A percentile compares a stretch with the other conserved stretches of the same genome.
These are phyloP conservation scores for Beauveria caledonica DNA, from an alignment of 2,329 filamentous ascomycete genomes.

Conservation along the genomic window DNA sequence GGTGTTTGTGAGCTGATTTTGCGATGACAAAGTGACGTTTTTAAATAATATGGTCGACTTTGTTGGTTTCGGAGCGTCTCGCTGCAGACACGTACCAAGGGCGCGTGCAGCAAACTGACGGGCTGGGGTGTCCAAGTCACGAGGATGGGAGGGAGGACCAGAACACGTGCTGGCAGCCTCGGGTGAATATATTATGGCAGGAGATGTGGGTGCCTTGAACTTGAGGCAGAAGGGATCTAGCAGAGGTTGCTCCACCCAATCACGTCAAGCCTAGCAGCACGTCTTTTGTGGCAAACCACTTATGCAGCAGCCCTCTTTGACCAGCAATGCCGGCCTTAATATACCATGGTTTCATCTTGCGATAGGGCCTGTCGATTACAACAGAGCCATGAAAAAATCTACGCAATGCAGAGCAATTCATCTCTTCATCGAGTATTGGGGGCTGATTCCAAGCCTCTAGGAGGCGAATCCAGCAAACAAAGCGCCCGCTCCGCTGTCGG, in stretches of 20 bases:
- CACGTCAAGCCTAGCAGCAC: neutral
- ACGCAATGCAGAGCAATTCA: too few species aligned
- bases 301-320: neutral
- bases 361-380: too few species aligned
- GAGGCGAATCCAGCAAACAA: neutral
- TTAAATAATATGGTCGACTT: conserved; percentile 13
- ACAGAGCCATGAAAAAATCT: too few species aligned
- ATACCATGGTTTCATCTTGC: neutral
- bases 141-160: conserved; percentile 27
- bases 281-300: neutral
- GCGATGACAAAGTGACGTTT: neutral
- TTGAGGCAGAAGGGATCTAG: neutral
- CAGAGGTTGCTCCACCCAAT: neutral
- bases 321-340: neutral
- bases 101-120: conserved; percentile 6
- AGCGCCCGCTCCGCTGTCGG: neutral
- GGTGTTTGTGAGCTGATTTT: neutral
- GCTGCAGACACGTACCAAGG: neutral
- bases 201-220: neutral
- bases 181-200: conserved; percentile 30
- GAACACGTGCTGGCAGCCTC: conserved; percentile 35
- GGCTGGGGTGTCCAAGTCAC: conserved; percentile 25
- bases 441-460: too few species aligned
- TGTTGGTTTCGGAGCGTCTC: neutral
- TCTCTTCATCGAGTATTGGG: too few species aligned